phyloP scores from a whole-genome alignment of 202 grass and related monocot species.

The Zizania palustris region DNA sequence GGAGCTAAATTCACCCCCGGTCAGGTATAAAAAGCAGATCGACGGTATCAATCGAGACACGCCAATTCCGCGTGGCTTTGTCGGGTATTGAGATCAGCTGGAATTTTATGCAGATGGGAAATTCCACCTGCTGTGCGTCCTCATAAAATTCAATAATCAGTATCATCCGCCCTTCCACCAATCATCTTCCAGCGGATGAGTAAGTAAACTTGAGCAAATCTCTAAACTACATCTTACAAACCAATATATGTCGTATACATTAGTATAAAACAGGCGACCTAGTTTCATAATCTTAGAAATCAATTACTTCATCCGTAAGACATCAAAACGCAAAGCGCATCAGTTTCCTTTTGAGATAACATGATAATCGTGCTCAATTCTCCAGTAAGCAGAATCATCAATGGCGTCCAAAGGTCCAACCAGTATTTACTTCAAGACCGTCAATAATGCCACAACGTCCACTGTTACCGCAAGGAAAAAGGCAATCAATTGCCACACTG shows the following conservation, averaged over 20 bases:
- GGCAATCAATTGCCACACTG: background rate
- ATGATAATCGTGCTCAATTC: background rate
- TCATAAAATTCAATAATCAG: background rate
- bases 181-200: background rate
- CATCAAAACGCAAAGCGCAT: conserved; percentile 25
- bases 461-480: conserved; percentile 29
- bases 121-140: background rate
- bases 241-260: background rate
- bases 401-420: background rate
- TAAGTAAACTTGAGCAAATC: background rate
- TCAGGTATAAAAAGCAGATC: background rate
- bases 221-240: background rate
- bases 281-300: background rate
- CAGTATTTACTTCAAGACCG: background rate
- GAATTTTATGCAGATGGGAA: background rate
- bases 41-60: background rate
- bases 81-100: background rate
- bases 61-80: background rate
- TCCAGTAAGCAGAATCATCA: background rate
- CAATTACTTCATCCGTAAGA: background rate
- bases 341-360: background rate
- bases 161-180: too few relatives aligned
- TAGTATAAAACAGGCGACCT: background rate
- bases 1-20: background rate
- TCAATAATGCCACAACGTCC: background rate